Conservation (phyloP, 768 basidiomycete species). For the Suillus cothurnatus region DNA sequence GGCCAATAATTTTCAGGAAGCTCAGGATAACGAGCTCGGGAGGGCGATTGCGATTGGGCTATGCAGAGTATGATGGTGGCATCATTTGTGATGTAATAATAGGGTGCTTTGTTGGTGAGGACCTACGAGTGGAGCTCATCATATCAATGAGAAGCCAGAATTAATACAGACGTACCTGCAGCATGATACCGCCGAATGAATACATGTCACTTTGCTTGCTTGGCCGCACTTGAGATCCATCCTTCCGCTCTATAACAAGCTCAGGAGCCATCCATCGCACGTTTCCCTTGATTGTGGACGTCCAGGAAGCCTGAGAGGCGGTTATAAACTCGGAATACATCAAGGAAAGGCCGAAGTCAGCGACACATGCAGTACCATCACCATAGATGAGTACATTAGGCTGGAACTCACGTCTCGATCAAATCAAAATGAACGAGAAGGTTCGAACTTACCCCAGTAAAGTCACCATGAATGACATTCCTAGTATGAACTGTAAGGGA, state of each 20-base stretch:
- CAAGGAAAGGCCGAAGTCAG: constrained; percentile 41
- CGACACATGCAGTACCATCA: constrained; percentile 34
- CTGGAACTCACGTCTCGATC: constrained; percentile 19
- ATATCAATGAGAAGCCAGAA: constrained; percentile 27
- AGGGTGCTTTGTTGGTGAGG: background rate
- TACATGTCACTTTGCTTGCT: constrained; percentile 42
- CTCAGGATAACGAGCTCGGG: background rate
- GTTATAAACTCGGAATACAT: constrained; percentile 25
- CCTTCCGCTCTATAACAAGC: constrained; percentile 36
- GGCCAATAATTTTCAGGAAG: background rate
- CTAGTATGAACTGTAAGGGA: constrained; percentile 9
- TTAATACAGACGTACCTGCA: constrained; percentile 21
- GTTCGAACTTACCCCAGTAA: constrained; percentile 40
- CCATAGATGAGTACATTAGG: constrained; percentile 38
- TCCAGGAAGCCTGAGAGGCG: constrained; percentile 21
- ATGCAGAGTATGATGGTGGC: background rate
- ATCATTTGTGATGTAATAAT: background rate
- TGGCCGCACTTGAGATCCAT: constrained; percentile 22
- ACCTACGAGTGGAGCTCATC: background rate
- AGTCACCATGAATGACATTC: constrained; percentile 46
- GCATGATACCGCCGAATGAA: constrained; percentile 39
- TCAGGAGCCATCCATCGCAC: constrained; percentile 51
- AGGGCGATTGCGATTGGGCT: background rate
- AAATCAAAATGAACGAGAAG: background rate
- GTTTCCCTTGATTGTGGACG: constrained; percentile 44